Percentiles rank a stretch among this genome's conserved stretches.
phyloP scores from a whole-genome alignment of 495 filamentous ascomycete species.

The Aspergillus avenaceus region DNA sequence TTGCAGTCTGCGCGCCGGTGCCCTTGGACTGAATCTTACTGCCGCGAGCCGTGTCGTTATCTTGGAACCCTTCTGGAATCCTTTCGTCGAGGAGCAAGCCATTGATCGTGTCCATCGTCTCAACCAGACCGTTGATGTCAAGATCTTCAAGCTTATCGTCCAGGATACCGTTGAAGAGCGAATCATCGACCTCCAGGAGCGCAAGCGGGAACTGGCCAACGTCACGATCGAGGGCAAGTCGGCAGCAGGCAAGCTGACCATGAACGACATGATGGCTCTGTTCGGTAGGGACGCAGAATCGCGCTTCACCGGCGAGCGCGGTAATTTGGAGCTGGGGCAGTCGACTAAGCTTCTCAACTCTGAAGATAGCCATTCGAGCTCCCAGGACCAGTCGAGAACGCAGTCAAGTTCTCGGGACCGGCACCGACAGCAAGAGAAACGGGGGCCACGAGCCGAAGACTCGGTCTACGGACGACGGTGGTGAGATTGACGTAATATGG shows the following conservation, averaged over 20 bases:
- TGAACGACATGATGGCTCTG: slow-evolving; percentile 89
- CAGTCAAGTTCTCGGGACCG: slow-evolving; percentile 25
- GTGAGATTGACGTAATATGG: slow-evolving; percentile 21
- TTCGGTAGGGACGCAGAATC: slow-evolving; percentile 74
- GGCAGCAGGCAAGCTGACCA: slow-evolving; percentile 72
- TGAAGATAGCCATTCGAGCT: slow-evolving; percentile 10
- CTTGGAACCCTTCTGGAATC: slow-evolving; percentile 97
- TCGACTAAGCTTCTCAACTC: slow-evolving; percentile 23
- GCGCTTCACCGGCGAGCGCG: slow-evolving; percentile 32
- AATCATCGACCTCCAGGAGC: slow-evolving; percentile 86
- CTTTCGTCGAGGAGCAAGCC: slow-evolving; percentile 97
- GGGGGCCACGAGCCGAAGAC: slow-evolving; percentile 28
- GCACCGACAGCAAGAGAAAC: slow-evolving; percentile 20
- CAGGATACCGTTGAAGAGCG: slow-evolving; percentile 82
- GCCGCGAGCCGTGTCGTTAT: slow-evolving; percentile 92
- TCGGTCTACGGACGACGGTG: slow-evolving; percentile 45
- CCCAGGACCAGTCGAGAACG: slow-evolving; percentile 11
- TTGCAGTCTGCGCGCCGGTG: slow-evolving; percentile 89
- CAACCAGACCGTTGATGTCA: slow-evolving; percentile 89
- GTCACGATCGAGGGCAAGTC: slow-evolving; percentile 79
- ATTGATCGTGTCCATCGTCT: slow-evolving; percentile 97
- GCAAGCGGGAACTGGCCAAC: slow-evolving; percentile 83
- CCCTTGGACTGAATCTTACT: slow-evolving; percentile 88
- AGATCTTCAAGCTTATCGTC: slow-evolving; percentile 90
- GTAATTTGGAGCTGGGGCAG: slow-evolving; percentile 26